A percentile compares a stretch with the other conserved stretches of the same genome.
Conservation (phyloP, 2,329 filamentous ascomycete species). For the Ustulina deusta region DNA sequence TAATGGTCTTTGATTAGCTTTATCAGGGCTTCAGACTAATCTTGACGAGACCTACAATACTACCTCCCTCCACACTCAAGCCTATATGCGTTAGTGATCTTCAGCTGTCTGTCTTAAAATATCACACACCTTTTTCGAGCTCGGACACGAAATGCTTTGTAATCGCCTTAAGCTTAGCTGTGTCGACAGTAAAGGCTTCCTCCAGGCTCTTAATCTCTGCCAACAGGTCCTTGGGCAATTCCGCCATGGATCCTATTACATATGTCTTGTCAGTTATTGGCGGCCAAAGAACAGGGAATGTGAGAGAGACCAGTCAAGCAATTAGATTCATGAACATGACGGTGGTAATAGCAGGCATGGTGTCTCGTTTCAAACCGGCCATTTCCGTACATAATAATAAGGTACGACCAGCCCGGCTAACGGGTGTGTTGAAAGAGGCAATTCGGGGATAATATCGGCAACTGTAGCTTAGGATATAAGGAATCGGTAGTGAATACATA, state of each 20-base stretch:
- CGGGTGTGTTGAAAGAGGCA: not conserved
- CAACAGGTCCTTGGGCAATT: constrained; percentile 87
- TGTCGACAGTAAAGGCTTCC: constrained; percentile 82
- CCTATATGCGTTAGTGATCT: constrained; percentile 61
- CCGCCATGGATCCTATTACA: constrained; percentile 82
- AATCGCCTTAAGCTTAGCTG: constrained; percentile 86
- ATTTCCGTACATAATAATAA: constrained; percentile 34
- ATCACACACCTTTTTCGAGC: constrained; percentile 78
- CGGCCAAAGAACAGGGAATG: not conserved
- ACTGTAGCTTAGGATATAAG: not conserved
- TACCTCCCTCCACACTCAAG: constrained; percentile 86
- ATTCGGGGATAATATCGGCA: not conserved
- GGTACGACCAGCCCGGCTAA: not conserved
- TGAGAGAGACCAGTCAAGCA: constrained; percentile 18
- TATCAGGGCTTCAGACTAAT: not conserved
- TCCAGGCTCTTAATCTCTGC: constrained; percentile 86
- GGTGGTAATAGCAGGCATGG: constrained; percentile 42
- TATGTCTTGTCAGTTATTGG: constrained; percentile 14
- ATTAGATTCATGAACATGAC: constrained; percentile 19
- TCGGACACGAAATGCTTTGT: constrained; percentile 90
- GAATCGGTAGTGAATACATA: not conserved
- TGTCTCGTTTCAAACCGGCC: constrained; percentile 31
- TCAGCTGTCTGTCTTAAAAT: not conserved
- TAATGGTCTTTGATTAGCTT: constrained; percentile 53
- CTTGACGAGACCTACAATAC: constrained; percentile 75